A percentile compares a stretch with the other conserved stretches of the same genome.
Evolutionary conservation across 2,329 filamentous ascomycete genomes (phyloP).

Genomic region (Fusarium sp.): DNA sequence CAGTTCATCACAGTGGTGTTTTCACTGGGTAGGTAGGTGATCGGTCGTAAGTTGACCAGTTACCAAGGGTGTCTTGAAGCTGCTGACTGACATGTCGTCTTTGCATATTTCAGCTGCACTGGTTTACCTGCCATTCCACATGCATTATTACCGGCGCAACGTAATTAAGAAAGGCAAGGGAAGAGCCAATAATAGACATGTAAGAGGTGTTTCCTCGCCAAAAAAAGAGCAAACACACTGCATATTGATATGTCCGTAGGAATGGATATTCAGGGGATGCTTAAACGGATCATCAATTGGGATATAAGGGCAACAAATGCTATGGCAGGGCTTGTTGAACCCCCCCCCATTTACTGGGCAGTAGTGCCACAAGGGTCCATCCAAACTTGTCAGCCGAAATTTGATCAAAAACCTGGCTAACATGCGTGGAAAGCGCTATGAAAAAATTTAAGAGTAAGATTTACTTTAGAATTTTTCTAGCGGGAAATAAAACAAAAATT

Average conservation of each 20-base stretch:
- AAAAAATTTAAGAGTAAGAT: neutral
- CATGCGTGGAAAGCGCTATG: slow-evolving; percentile 1
- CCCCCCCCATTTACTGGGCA: slow-evolving; percentile 27
- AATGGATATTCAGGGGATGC: slow-evolving; percentile 7
- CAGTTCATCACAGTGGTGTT: neutral
- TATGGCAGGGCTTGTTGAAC: slow-evolving; percentile 5
- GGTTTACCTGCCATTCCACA: slow-evolving; percentile 17
- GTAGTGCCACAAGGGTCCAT: slow-evolving; percentile 36
- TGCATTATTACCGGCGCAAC: slow-evolving; percentile 26
- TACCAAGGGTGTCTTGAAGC: neutral
- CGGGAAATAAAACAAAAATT: slow-evolving; percentile 14
- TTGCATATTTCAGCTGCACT: slow-evolving; percentile 24
- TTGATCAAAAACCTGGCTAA: slow-evolving; percentile 25
- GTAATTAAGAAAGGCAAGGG: neutral
- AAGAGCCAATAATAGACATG: neutral
- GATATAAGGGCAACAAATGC: slow-evolving; percentile 5
- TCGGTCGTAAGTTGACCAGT: too few relatives aligned
- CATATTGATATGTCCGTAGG: neutral
- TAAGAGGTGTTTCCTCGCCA: neutral
- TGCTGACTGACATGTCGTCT: neutral
- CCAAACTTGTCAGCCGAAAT: slow-evolving; percentile 35
- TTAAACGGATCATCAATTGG: neutral
- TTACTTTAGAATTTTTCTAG: slow-evolving; percentile 13
- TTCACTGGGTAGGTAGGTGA: too few relatives aligned
- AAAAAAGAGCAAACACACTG: neutral